Percentiles rank a stretch among this genome's conserved stretches.
Conservation (phyloP, 1,284 basidiomycete genomes). For the Rhodotorula sp. region DNA sequence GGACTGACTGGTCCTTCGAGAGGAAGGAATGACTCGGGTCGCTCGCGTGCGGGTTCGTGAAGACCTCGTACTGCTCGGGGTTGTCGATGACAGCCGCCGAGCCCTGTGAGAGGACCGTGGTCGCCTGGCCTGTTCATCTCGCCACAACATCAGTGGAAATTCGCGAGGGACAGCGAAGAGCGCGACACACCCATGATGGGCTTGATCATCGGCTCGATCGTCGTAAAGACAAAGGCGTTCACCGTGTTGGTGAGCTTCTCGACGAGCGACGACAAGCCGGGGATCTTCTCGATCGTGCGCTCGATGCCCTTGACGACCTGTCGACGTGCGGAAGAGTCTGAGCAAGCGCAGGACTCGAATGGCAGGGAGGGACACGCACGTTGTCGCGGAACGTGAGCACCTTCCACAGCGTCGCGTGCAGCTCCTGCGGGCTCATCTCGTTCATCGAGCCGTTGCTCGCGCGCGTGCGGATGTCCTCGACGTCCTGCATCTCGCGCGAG, state of each 20-base stretch:
- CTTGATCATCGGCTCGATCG: constrained; percentile 45
- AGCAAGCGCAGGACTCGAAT: too few species aligned
- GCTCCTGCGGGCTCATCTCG: constrained; percentile 86
- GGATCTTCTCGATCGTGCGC: constrained; percentile 74
- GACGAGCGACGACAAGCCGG: constrained; percentile 63
- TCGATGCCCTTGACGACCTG: constrained; percentile 74
- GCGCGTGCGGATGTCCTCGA: constrained; percentile 68
- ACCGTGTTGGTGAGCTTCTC: constrained; percentile 76
- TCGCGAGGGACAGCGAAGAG: too few species aligned
- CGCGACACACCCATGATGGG: constrained; percentile 19
- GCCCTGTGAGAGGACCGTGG: constrained; percentile 48
- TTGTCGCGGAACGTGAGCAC: constrained; percentile 82
- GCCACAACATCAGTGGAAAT: neutral
- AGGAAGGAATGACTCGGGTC: constrained; percentile 50
- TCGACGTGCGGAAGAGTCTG: constrained; percentile 72
- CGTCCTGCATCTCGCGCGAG: constrained; percentile 68
- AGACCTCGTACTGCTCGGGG: constrained; percentile 36
- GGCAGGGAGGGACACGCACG: constrained; percentile 52
- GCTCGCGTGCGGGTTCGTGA: constrained; percentile 47
- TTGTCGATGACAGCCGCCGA: constrained; percentile 49
- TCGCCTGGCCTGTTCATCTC: constrained; percentile 38
- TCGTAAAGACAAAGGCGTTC: constrained; percentile 50
- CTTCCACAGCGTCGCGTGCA: constrained; percentile 80
- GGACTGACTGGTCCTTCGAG: constrained; percentile 42
- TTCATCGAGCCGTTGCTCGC: constrained; percentile 56